Percentiles rank a stretch among this genome's conserved stretches.
phyloP scores from a whole-genome alignment of 2,329 filamentous ascomycete genomes.

The Ascochyta fabae region DNA sequence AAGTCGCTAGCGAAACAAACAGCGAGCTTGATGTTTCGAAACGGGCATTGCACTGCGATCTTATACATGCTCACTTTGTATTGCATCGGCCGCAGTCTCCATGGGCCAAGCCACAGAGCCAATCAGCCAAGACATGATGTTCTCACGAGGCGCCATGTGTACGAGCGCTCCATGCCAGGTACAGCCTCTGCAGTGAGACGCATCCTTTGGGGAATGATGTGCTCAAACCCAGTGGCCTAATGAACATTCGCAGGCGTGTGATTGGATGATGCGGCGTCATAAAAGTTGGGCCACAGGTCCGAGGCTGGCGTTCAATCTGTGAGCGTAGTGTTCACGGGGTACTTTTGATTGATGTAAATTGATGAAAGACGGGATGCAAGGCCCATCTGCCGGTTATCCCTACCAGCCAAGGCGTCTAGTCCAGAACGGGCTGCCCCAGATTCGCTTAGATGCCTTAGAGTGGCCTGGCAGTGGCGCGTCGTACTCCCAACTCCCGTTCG shows the following conservation, averaged over 20 bases:
- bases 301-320: constrained; percentile 39
- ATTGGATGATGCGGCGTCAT: constrained; percentile 32
- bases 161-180: constrained; percentile 12
- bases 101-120: not conserved
- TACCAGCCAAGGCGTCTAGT: constrained; percentile 22
- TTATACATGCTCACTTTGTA: constrained; percentile 43
- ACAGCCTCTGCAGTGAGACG: constrained; percentile 11
- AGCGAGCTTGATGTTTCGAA: constrained; percentile 27
- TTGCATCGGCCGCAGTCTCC: constrained; percentile 20
- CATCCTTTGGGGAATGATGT: constrained; percentile 6
- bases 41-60: constrained; percentile 21
- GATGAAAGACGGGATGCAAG: constrained; percentile 42
- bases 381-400: constrained; percentile 33
- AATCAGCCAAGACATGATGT: constrained; percentile 9
- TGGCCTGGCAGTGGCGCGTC: constrained; percentile 19
- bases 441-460: constrained; percentile 28
- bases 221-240: constrained; percentile 23
- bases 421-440: constrained; percentile 25
- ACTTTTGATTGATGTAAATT: constrained; percentile 48
- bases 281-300: constrained; percentile 32
- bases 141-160: constrained; percentile 4
- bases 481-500: constrained; percentile 22
- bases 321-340: constrained; percentile 28
- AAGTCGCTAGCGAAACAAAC: constrained; percentile 31
- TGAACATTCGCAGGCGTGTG: constrained; percentile 31